phyloP scores from a whole-genome alignment of 257 asterid genomes.

The Solanum appendiculatum region DNA sequence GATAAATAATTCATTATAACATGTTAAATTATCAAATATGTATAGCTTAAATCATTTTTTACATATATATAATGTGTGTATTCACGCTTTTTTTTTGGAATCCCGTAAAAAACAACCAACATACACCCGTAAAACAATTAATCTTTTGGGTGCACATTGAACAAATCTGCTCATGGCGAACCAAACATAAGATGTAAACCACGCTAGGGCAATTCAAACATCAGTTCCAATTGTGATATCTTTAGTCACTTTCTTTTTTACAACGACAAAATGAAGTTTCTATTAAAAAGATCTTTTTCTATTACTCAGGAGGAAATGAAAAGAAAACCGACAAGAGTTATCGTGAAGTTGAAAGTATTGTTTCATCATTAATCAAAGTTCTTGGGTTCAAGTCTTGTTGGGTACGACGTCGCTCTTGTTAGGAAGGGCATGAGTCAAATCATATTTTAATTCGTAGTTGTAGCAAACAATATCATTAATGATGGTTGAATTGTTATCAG shows the following conservation, averaged over 20 bases:
- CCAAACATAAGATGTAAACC: background rate
- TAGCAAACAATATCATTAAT: background rate
- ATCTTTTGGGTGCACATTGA: too few species aligned
- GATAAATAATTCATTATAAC: too few species aligned
- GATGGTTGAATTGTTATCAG: background rate
- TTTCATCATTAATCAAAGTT: background rate
- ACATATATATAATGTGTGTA: background rate
- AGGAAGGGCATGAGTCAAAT: background rate
- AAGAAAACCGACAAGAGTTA: background rate
- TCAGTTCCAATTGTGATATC: background rate
- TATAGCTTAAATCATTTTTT: background rate
- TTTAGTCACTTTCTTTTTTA: background rate
- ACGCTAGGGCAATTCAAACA: background rate
- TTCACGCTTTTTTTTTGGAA: background rate
- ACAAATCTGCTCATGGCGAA: too few species aligned
- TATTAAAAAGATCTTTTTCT: background rate
- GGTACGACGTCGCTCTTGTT: fast-evolving
- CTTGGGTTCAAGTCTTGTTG: fast-evolving
- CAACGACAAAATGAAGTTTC: background rate
- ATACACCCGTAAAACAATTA: too few species aligned
- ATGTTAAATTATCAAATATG: too few species aligned
- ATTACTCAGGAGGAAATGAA: background rate
- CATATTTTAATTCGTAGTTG: background rate
- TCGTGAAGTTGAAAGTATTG: background rate
- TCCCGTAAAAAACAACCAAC: too few species aligned